phyloP scores from a whole-genome alignment of 495 filamentous ascomycete genomes.

The Aspergillus avenaceus region DNA sequence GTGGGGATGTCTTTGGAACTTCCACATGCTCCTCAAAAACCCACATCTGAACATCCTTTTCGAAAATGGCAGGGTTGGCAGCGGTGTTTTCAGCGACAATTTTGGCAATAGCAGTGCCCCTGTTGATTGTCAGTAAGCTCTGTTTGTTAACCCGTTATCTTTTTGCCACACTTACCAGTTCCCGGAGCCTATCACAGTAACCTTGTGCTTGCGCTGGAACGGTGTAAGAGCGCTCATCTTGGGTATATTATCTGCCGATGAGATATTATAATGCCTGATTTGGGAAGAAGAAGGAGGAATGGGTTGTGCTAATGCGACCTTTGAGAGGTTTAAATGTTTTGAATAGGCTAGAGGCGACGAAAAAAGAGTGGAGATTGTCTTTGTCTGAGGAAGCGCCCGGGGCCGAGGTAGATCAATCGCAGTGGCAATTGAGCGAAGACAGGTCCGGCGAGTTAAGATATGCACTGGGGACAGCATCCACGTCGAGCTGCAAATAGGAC shows the following conservation, averaged over 20 bases:
- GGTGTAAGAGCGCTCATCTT: conserved; percentile 42
- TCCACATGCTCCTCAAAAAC: conserved; percentile 86
- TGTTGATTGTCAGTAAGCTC: conserved; percentile 23
- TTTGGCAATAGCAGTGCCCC: conserved; percentile 95
- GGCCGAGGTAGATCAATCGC: conserved; percentile 17
- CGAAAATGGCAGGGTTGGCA: conserved; percentile 72
- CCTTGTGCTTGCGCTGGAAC: conserved; percentile 76
- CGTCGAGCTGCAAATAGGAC: conserved; percentile 3
- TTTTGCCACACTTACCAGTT: conserved; percentile 69
- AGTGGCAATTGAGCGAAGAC: conserved; percentile 8
- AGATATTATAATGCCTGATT: conserved; percentile 9
- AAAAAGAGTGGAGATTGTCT: conserved; percentile 1
- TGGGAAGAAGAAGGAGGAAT: conserved; percentile 9
- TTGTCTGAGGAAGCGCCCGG: conserved; percentile 9
- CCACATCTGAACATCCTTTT: conserved; percentile 94
- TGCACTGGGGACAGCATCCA: conserved; percentile 19
- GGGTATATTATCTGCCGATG: background rate
- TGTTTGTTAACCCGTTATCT: background rate
- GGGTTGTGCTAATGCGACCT: conserved; percentile 8
- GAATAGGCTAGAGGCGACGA: background rate
- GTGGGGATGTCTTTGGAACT: conserved; percentile 57
- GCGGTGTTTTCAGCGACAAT: conserved; percentile 90
- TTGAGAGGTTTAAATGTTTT: background rate
- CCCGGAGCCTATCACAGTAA: conserved; percentile 89
- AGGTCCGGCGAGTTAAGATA: conserved; percentile 12